A percentile compares a stretch with the other conserved stretches of the same genome.
These are phyloP conservation scores for Tetradesmus lagerheimii DNA, from an alignment of 139 green algal species.

Conservation along the genomic window DNA sequence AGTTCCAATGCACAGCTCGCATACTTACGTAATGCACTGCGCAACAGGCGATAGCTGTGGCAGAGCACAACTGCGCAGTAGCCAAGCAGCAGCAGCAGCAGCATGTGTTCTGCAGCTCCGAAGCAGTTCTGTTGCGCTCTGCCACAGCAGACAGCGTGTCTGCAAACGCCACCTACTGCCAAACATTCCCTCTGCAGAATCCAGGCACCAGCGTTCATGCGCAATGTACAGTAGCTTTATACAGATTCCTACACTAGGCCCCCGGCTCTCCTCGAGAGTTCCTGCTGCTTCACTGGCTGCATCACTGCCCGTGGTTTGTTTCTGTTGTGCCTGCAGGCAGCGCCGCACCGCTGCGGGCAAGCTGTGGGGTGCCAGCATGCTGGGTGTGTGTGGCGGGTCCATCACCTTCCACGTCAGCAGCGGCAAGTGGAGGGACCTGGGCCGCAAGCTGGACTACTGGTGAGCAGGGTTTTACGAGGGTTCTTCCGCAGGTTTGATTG, in stretches of 20 bases:
- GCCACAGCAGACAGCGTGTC: no score
- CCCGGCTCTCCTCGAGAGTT: no score
- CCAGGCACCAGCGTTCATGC: no score
- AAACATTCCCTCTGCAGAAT: no score
- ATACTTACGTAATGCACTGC: background rate
- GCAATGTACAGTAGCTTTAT: no score
- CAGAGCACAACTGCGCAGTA: background rate
- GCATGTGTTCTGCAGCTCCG: no score
- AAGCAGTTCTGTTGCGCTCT: no score
- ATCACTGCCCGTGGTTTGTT: background rate
- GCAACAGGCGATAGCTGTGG: background rate
- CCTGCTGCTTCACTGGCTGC: background rate
- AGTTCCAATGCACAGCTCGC: background rate
- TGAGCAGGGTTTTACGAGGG: no score
- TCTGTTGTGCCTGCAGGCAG: constrained; percentile 43
- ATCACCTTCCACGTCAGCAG: constrained; percentile 67
- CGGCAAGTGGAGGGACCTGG: constrained; percentile 59
- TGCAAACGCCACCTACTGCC: no score
- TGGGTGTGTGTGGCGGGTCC: constrained; percentile 65
- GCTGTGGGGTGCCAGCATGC: constrained; percentile 67
- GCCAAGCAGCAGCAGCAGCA: no score
- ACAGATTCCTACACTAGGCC: background rate
- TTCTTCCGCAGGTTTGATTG: no score
- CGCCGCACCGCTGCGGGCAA: constrained; percentile 57
- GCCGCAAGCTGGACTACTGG: constrained; percentile 83